Conservation (phyloP, 1,284 basidiomycete species). For the Wolfiporia cocos region DNA sequence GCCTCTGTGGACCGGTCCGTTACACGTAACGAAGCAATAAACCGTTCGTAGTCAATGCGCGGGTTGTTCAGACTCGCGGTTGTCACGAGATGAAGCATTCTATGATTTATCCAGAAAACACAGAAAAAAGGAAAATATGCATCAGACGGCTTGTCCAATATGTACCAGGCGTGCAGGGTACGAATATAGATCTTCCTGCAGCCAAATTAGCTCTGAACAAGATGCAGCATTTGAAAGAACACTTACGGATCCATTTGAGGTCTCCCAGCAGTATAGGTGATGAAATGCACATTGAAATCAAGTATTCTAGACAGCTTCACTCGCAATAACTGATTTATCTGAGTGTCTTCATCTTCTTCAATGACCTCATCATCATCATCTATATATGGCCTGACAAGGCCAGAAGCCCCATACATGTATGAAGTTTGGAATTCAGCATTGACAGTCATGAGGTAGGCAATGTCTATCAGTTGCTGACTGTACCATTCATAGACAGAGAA, state of each 20-base stretch:
- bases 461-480: slow-evolving; percentile 30
- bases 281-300: slow-evolving; percentile 43
- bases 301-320: slow-evolving; percentile 38
- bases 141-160: slow-evolving; percentile 41
- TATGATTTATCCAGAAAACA: slow-evolving; percentile 42
- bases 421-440: slow-evolving; percentile 7
- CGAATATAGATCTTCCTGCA: slow-evolving; percentile 34
- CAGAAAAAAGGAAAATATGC: slow-evolving; percentile 37
- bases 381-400: slow-evolving; percentile 26
- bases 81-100: slow-evolving; percentile 40
- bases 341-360: slow-evolving; percentile 18
- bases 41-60: slow-evolving; percentile 30
- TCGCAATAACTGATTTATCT: slow-evolving; percentile 17
- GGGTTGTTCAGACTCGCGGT: slow-evolving; percentile 27
- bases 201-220: slow-evolving; percentile 2
- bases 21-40: slow-evolving; percentile 23
- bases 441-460: slow-evolving; percentile 29
- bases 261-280: slow-evolving; percentile 16
- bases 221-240: not conserved
- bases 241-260: slow-evolving; percentile 34
- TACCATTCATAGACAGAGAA: slow-evolving; percentile 42
- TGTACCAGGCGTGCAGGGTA: slow-evolving; percentile 55
- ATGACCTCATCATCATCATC: slow-evolving; percentile 17
- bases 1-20: slow-evolving; percentile 16
- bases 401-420: slow-evolving; percentile 25